Conservation (phyloP, 257 asterid species). For the Salvia rosmarinus region DNA sequence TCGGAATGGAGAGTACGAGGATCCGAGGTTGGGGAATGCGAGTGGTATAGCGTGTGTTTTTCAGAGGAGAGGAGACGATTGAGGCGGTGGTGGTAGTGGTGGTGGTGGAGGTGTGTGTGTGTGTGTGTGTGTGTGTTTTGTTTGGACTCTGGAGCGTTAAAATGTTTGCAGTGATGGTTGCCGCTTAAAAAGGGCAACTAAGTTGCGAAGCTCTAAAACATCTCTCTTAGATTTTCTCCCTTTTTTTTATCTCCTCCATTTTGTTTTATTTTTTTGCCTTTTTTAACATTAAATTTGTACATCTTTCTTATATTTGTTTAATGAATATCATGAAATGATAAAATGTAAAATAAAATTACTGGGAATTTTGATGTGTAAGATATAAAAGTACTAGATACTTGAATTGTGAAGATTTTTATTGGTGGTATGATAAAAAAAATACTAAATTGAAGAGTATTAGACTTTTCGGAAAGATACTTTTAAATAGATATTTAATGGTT, state of each 20-base stretch:
- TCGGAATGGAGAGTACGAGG: conserved; percentile 26
- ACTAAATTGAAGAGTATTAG: neutral
- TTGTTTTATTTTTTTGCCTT: too few relatives aligned
- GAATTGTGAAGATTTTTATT: too few relatives aligned
- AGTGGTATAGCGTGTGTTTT: conserved; percentile 24
- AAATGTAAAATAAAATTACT: too few relatives aligned
- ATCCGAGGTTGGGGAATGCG: conserved; percentile 33
- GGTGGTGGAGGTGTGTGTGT: conserved; percentile 7
- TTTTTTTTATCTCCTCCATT: neutral
- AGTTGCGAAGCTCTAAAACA: conserved; percentile 44
- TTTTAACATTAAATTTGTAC: too few relatives aligned
- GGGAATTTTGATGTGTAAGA: too few relatives aligned
- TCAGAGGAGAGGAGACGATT: conserved; percentile 28
- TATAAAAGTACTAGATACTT: too few relatives aligned
- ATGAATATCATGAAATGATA: too few relatives aligned
- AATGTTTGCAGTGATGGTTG: conserved; percentile 48
- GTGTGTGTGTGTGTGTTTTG: conserved; percentile 14
- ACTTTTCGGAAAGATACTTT: neutral
- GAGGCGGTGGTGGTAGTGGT: conserved; percentile 3
- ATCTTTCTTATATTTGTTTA: neutral
- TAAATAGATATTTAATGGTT: neutral
- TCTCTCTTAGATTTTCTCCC: conserved; percentile 5
- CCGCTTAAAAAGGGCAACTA: conserved; percentile 40
- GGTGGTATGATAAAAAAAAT: too few relatives aligned
- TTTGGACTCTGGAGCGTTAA: conserved; percentile 35